Conservation (phyloP, 164 flowering plant species). For the Vitis amurensis region DNA sequence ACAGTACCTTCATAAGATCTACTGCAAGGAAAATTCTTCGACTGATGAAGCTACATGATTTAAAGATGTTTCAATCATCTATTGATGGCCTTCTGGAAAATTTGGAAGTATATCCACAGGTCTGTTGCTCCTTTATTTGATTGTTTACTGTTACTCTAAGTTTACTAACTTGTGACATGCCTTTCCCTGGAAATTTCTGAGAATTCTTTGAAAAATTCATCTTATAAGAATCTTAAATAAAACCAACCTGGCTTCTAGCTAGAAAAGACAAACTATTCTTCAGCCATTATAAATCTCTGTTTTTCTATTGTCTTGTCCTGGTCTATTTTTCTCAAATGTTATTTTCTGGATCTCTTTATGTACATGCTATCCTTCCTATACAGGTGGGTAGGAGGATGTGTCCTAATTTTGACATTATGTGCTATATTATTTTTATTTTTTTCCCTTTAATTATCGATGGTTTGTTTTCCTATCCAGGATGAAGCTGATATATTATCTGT, state of each 20-base stretch:
- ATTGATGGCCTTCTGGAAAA: constrained; percentile 49
- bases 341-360: neutral
- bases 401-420: neutral
- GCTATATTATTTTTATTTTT: neutral
- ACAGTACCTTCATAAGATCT: constrained; percentile 39
- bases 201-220: too few relatives aligned
- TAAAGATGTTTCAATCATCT: constrained; percentile 45
- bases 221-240: too few relatives aligned
- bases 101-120: constrained; percentile 71
- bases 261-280: too few relatives aligned
- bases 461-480: constrained; percentile 44
- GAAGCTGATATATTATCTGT: constrained; percentile 59
- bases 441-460: neutral
- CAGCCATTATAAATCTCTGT: too few relatives aligned
- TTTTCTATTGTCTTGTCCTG: neutral
- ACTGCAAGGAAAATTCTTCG: constrained; percentile 53
- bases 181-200: too few relatives aligned
- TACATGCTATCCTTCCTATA: neutral
- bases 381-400: neutral
- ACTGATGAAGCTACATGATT: constrained; percentile 34
- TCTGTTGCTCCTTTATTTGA: constrained; percentile 17
- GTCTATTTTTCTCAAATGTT: neutral
- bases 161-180: too few relatives aligned
- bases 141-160: neutral
- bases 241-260: too few relatives aligned